These are phyloP conservation scores for Sicyos edulis DNA, from an alignment of 306 rosid genomes.

Conservation along the genomic window DNA sequence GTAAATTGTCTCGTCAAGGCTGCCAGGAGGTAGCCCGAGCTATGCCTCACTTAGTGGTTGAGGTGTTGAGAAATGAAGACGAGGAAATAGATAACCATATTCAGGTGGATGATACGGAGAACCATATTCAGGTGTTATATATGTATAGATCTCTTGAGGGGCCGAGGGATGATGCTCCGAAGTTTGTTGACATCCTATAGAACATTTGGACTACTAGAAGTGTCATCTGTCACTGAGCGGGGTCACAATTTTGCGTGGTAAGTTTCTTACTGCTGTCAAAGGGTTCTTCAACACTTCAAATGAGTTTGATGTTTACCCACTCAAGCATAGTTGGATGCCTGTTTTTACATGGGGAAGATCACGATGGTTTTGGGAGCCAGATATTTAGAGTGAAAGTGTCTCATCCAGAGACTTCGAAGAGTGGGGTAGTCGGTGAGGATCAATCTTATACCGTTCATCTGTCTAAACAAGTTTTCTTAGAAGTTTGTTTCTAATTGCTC, in stretches of 20 bases:
- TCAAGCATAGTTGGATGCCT: slow-evolving; percentile 24
- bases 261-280: slow-evolving; percentile 21
- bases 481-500: slow-evolving; percentile 36
- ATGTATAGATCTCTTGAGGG: slow-evolving; percentile 64
- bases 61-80: slow-evolving; percentile 38
- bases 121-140: slow-evolving; percentile 32
- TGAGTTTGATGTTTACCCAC: slow-evolving; percentile 32
- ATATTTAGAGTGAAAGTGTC: background rate
- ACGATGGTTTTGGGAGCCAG: background rate
- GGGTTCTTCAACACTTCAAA: slow-evolving; percentile 41
- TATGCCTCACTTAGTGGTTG: slow-evolving; percentile 60
- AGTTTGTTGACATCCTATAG: slow-evolving; percentile 53
- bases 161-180: slow-evolving; percentile 62
- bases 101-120: slow-evolving; percentile 24
- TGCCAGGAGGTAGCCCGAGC: slow-evolving; percentile 57
- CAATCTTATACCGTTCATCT: slow-evolving; percentile 27
- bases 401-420: slow-evolving; percentile 5
- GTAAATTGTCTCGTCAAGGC: slow-evolving; percentile 53
- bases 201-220: slow-evolving; percentile 4
- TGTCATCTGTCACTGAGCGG: slow-evolving; percentile 18
- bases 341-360: slow-evolving; percentile 4
- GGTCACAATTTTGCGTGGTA: slow-evolving; percentile 16
- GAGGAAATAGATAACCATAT: slow-evolving; percentile 20
- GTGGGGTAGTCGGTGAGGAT: slow-evolving; percentile 26
- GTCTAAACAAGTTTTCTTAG: slow-evolving; percentile 41